Evolutionary conservation across 345 rosid genomes (phyloP), one percentile per base, ranked within the genome.

Genomic region (Camelina laxa): DNA sequence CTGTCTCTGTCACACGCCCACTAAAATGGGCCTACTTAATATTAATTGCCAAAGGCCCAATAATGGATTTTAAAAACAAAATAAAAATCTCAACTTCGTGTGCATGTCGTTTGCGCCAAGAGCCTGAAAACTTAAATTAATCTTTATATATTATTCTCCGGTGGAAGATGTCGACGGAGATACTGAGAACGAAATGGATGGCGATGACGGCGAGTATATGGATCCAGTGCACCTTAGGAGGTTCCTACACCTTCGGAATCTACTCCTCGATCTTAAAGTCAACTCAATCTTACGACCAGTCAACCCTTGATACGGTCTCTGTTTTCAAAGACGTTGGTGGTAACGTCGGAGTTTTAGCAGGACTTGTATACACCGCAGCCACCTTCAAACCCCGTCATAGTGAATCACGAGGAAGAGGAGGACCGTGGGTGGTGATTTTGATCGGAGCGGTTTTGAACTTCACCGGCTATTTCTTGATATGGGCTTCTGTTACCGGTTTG

Each of bases 261-360:
- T 92, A 89, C 81, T 89, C 96, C 0, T 62, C 87, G 5, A 64
- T 31, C 65, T 85, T 91, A 67, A 91, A 91, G 63, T 85, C 87
- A 24, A 78, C 87, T 48, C 93, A 85, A 72, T 68, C 74, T 27
- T 88, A 91, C 81, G 83, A 86, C 39, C 96, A 91, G 65, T 88
- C 93, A 9, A 88, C 93, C 9, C 90, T 91, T 51, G 90, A 88
- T 82, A 85, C 85, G 4, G 84, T 89, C 69, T 83, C 96, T 14
- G 90, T 91, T 69, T 88, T 80, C 76, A 87, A 89, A 78, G 97
- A 89, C 74, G 72, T 89, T 33, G 91, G 93, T 3, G 90, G 79
- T 62, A 84, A 85, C 82, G 79, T 72, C 44, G 96, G 89, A 41
- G 59, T 89, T 64, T 85, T 87, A 11, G 54, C 96, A 2, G 95